Evolutionary conservation across 345 rosid species (phyloP), one percentile per base, ranked within the genome.

Genomic region (Luvunga scandens): DNA sequence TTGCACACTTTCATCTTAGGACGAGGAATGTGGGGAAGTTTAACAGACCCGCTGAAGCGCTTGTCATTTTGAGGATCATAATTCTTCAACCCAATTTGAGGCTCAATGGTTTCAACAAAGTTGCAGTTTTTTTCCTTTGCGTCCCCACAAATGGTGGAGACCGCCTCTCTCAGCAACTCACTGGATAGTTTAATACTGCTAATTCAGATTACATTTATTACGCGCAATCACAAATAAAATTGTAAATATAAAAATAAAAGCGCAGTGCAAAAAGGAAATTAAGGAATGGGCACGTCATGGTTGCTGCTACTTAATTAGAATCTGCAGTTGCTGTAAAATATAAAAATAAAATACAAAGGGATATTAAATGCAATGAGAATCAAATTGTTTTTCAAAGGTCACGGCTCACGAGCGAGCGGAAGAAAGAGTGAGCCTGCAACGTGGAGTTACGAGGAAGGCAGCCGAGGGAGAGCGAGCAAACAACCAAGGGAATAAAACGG

Each of bases 31-130:
- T 91, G 96, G 12, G 97, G 98, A 85, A 94, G 69, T 84, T 93
- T 94, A 1, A 94, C 97, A 0, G 96, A 90, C 3, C 98, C 98
- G 18, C 98, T 94, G 84, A 94, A 93, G 69, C 98, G 87, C 82
- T 94, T 94, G 67, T 94, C 98, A 80, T 94, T 94, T 61, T 93
- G 98, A 3, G 98, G 97, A 75, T 93, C 98, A 74, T 95, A 95
- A 83, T 95, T 95, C 84, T 93, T 93, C 76, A 95, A 87, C 25
- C 98, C 98, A 82, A 95, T 93, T 88, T 95, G 94, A 30, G 93
- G 94, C 71, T 94, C 98, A 69, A 94, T 84, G 0, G 98, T 91
- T 91, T 94, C 98, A 0, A 90, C 85, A 80, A 95, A 93, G 71
- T 95, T 91, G 24, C 9, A 24, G n/a, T 19, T 19, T 18, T 16